Percentiles rank a stretch among this genome's conserved stretches.
Evolutionary conservation across 441 rosid species (phyloP).

Genomic region (Omphalea diandra): DNA sequence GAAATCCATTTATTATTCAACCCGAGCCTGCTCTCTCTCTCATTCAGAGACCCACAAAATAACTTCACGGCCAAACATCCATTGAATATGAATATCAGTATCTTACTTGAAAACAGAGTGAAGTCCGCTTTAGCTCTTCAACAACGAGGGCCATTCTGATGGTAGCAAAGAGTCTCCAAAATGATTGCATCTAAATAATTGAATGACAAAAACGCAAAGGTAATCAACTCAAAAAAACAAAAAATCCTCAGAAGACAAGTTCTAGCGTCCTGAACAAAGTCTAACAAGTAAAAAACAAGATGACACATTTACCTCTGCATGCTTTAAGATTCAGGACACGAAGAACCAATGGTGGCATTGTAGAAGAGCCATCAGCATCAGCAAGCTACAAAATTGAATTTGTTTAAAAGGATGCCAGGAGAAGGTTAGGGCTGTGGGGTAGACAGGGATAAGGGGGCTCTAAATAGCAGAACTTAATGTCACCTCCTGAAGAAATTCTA

Average conservation of each 20-base stretch:
- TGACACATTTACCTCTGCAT: conserved; percentile 61
- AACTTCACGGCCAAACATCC: neutral
- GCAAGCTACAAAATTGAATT: conserved; percentile 54
- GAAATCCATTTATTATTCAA: neutral
- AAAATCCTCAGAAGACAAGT: neutral
- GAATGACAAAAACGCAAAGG: conserved; percentile 11
- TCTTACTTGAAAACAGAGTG: conserved; percentile 83
- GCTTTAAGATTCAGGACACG: conserved; percentile 82
- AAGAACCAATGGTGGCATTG: conserved; percentile 73
- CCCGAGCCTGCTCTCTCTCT: neutral
- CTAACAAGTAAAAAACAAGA: neutral
- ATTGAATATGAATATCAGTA: neutral
- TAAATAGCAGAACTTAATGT: conserved; percentile 7
- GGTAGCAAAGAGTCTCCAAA: conserved; percentile 92
- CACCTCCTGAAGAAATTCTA: conserved; percentile 93
- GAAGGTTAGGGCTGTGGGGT: conserved; percentile 8
- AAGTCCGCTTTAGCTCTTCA: conserved; percentile 79
- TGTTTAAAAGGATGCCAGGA: conserved; percentile 19
- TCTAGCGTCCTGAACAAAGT: neutral
- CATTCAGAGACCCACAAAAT: neutral
- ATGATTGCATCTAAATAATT: conserved; percentile 73
- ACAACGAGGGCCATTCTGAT: conserved; percentile 86
- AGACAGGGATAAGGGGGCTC: conserved; percentile 17
- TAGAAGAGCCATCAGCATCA: conserved; percentile 90
- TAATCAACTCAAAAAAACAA: neutral